phyloP scores from a whole-genome alignment of 176 grass and related monocot genomes.

The Oryza glaberrima region DNA sequence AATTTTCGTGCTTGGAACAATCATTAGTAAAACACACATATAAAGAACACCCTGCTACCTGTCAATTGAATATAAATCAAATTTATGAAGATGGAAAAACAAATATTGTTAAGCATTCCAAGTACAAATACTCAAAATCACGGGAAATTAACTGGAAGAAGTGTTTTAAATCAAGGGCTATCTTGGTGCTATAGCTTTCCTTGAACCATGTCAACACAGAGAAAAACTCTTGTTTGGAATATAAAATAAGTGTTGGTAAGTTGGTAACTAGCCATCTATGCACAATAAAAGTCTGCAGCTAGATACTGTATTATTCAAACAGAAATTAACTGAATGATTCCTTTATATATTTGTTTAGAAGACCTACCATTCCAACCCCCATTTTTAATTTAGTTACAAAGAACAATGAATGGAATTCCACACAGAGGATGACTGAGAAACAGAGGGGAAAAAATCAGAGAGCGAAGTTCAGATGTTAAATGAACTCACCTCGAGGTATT shows the following conservation, averaged over 20 bases:
- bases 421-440: constrained; percentile 8
- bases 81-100: neutral
- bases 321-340: constrained; percentile 14
- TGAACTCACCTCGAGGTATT: constrained; percentile 51
- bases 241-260: neutral
- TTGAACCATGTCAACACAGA: too few species aligned
- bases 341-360: neutral
- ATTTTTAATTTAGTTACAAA: neutral
- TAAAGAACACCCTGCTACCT: constrained; percentile 4
- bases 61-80: neutral
- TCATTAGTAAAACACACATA: constrained; percentile 10
- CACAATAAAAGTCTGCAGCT: neutral
- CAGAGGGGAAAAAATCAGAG: constrained; percentile 9
- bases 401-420: constrained; percentile 18
- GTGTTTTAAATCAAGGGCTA: too few species aligned
- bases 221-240: neutral
- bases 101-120: too few species aligned
- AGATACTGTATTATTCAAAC: constrained; percentile 3
- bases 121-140: too few species aligned
- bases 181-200: too few species aligned
- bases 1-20: constrained; percentile 1
- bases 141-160: too few species aligned
- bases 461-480: constrained; percentile 8
- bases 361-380: neutral
- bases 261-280: neutral